phyloP scores from a whole-genome alignment of 2,329 filamentous ascomycete species.

The Rhynchosporium graminicola region DNA sequence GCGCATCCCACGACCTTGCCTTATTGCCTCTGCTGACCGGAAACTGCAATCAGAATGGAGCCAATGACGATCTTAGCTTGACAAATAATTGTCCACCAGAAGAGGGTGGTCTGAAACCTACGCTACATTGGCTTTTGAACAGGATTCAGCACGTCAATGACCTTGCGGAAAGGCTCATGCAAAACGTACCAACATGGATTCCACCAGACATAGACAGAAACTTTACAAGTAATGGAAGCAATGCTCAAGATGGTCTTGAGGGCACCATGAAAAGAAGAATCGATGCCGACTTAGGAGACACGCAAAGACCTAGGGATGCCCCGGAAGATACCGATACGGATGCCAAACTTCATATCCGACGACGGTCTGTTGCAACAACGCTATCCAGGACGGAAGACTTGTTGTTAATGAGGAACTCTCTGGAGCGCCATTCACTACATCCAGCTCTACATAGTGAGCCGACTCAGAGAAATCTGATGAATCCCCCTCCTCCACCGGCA shows the following conservation, averaged over 20 bases:
- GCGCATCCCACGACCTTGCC: slow-evolving; percentile 17
- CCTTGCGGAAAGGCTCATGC: slow-evolving; percentile 36
- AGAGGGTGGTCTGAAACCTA: slow-evolving; percentile 35
- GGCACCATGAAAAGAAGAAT: slow-evolving; percentile 37
- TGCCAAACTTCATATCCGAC: slow-evolving; percentile 29
- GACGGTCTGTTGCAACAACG: slow-evolving; percentile 27
- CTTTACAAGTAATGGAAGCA: slow-evolving; percentile 18
- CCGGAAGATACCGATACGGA: slow-evolving; percentile 27
- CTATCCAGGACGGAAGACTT: slow-evolving; percentile 28
- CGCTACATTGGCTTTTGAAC: slow-evolving; percentile 36
- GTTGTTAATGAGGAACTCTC: slow-evolving; percentile 30
- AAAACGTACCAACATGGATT: slow-evolving; percentile 27
- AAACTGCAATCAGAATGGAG: slow-evolving; percentile 25
- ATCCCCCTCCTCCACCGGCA: slow-evolving; percentile 38
- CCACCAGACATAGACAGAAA: slow-evolving; percentile 22
- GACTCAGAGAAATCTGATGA: slow-evolving; percentile 34
- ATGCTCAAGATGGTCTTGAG: slow-evolving; percentile 26
- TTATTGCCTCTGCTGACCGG: slow-evolving; percentile 26
- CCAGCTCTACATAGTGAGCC: slow-evolving; percentile 20
- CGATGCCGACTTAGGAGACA: slow-evolving; percentile 27
- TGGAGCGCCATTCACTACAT: slow-evolving; percentile 27
- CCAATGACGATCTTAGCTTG: slow-evolving; percentile 23
- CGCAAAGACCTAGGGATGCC: slow-evolving; percentile 20
- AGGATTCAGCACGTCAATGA: slow-evolving; percentile 37
- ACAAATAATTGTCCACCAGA: slow-evolving; percentile 32